These are phyloP conservation scores for Sporobolomyces roseus DNA, from an alignment of 768 basidiomycete species.

Conservation along the genomic window DNA sequence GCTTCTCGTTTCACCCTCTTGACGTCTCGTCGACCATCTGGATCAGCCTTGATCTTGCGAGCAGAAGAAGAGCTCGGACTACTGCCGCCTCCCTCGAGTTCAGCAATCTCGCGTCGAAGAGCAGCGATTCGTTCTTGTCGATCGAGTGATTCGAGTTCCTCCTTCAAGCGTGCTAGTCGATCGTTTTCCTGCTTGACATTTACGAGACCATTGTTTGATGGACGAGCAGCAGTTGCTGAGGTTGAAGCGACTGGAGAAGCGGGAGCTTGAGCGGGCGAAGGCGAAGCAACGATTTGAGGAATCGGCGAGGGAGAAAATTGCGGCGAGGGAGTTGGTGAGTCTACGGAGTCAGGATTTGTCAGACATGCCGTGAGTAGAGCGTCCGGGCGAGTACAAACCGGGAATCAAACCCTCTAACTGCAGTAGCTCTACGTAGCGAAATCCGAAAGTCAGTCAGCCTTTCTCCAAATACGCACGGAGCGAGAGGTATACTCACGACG, in stretches of 20 bases:
- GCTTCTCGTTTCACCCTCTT: not conserved
- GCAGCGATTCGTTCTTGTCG: constrained; percentile 1
- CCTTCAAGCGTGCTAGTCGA: not conserved
- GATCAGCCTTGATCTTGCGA: not conserved
- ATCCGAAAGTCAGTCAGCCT: not conserved
- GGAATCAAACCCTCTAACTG: constrained; percentile 21
- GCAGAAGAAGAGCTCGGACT: not conserved
- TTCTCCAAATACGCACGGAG: not conserved
- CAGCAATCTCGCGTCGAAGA: not conserved
- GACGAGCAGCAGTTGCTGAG: not conserved
- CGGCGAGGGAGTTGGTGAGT: not conserved
- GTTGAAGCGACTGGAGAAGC: not conserved
- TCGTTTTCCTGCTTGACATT: not conserved
- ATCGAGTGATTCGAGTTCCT: not conserved
- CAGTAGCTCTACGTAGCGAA: constrained; percentile 4
- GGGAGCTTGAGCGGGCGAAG: not conserved
- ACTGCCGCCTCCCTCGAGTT: not conserved
- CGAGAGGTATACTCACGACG: not conserved
- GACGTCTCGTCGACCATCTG: not conserved
- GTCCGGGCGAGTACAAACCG: not conserved
- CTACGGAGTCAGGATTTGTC: not conserved
- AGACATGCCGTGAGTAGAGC: too few species aligned
- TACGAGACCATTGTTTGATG: not conserved
- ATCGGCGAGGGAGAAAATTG: not conserved
- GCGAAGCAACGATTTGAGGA: too few species aligned